Evolutionary conservation across 2,329 filamentous ascomycete species (phyloP).

Genomic region (Xylariaceae sp.): DNA sequence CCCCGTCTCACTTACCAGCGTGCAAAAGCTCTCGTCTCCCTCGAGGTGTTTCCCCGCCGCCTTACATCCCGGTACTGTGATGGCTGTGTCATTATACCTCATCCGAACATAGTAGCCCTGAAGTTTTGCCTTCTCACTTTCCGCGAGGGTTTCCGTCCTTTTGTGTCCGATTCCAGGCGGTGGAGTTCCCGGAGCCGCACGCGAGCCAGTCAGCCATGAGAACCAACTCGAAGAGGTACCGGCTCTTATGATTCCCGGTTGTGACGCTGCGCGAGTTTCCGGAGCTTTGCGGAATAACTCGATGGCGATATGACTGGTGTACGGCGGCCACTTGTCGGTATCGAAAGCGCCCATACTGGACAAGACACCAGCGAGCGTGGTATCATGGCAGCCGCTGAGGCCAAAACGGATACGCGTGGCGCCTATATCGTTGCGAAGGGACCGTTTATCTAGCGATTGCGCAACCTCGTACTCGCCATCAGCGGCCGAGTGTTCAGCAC

Average conservation of each 20-base stretch:
- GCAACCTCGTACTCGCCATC: slow-evolving; percentile 50
- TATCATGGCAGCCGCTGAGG: slow-evolving; percentile 87
- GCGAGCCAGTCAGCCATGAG: slow-evolving; percentile 28
- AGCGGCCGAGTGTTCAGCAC: slow-evolving; percentile 54
- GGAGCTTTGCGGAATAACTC: slow-evolving; percentile 71
- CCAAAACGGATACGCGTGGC: slow-evolving; percentile 62
- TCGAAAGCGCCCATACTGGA: slow-evolving; percentile 76
- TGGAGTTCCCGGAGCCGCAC: slow-evolving; percentile 27
- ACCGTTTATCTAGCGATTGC: slow-evolving; percentile 21
- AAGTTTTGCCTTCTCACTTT: slow-evolving; percentile 55
- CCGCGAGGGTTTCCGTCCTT: slow-evolving; percentile 50
- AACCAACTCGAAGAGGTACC: slow-evolving; percentile 30
- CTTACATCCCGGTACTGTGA: slow-evolving; percentile 79
- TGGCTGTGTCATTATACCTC: slow-evolving; percentile 82
- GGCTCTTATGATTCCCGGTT: slow-evolving; percentile 5
- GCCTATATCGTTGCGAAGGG: slow-evolving; percentile 33
- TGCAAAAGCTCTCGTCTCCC: slow-evolving; percentile 87
- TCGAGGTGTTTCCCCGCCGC: slow-evolving; percentile 74
- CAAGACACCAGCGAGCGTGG: slow-evolving; percentile 78
- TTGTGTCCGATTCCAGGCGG: slow-evolving; percentile 57
- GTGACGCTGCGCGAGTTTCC: slow-evolving; percentile 5
- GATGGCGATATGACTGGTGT: slow-evolving; percentile 85
- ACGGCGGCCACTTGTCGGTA: slow-evolving; percentile 77
- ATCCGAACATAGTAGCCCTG: slow-evolving; percentile 83
- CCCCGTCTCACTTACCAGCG: slow-evolving; percentile 70